These are phyloP conservation scores for Crataegus laevigata DNA, from an alignment of 306 rosid species.

Conservation along the genomic window DNA sequence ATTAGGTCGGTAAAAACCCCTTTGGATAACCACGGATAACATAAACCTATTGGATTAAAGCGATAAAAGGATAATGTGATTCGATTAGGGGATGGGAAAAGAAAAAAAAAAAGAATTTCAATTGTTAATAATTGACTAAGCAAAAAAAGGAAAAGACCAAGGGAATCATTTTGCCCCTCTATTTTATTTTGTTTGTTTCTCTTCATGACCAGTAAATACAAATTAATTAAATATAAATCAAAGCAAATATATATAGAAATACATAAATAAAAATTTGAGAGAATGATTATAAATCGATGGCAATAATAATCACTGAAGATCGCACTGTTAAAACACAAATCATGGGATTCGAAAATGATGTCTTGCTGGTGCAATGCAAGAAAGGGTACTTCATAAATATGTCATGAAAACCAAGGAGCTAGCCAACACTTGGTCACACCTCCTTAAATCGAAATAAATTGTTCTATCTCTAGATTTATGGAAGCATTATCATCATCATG, in stretches of 20 bases:
- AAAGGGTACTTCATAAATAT: slow-evolving; percentile 33
- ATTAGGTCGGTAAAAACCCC: slow-evolving; percentile 14
- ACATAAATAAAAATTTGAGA: background rate
- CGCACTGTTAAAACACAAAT: slow-evolving; percentile 46
- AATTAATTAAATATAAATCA: background rate
- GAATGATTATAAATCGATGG: slow-evolving; percentile 56
- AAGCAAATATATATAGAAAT: background rate
- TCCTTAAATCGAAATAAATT: background rate
- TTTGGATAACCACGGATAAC: slow-evolving; percentile 42
- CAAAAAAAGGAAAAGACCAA: background rate
- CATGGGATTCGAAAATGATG: slow-evolving; percentile 71
- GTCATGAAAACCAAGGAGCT: slow-evolving; percentile 13
- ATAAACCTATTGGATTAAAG: slow-evolving; percentile 29
- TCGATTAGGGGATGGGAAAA: background rate
- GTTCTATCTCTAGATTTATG: background rate
- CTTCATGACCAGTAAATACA: slow-evolving; percentile 25
- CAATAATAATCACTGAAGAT: slow-evolving; percentile 49
- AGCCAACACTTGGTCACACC: slow-evolving; percentile 11
- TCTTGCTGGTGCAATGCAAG: slow-evolving; percentile 55
- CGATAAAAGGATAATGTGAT: slow-evolving; percentile 1
- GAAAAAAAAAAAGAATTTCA: slow-evolving; percentile 1
- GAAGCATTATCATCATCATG: slow-evolving; percentile 23
- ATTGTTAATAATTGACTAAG: slow-evolving; percentile 11
- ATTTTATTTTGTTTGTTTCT: slow-evolving; percentile 25
- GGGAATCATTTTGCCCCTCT: slow-evolving; percentile 27